Base-by-base conservation (phyloP, 768 basidiomycete species). In the Podaxis rugospora region DNA sequence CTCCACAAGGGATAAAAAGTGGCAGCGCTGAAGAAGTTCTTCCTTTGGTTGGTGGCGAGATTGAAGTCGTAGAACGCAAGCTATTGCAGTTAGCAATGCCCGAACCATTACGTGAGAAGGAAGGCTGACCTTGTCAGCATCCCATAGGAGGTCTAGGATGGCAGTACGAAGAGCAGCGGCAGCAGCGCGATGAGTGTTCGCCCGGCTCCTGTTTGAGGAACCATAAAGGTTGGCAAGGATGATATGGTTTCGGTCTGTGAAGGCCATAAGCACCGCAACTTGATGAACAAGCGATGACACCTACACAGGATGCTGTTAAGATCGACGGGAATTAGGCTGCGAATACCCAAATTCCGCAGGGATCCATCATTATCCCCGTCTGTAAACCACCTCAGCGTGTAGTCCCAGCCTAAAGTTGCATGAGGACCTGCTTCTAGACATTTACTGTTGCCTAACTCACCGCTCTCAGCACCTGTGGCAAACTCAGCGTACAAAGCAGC, bases 61-160 rank as follows among this genome's bases (percentile, higher is more conserved):
- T 93, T 92, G 74, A 90, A 97, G 72, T 96, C 95, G 67, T 95
- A 95, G 74, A 95, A 96, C 0, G 89, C 89, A n/a, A 93, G 77
- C 77, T 80, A 47, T 11, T 55, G 47, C 6, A 36, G 16, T 7
- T n/a, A 21, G 16, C 42, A 32, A 16, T 18, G 44, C 65, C 25
- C 39, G 40, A 3, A 44, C 53, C 21, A 59, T 14, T 14, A 46
- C 46, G 2, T 27, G 42, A 37, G 13, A 50, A 37, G 11, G 25
- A 13, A 39, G 35, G 55, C 70, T 9, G 40, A 80, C 80, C 75
- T 90, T 91, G 6, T 76, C 73, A 0, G 84, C 65, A 68, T 96
- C 90, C 94, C 95, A 97, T 73, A 85, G 78, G 7, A 97, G 82
- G 70, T 98, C 95, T 37, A 97, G 75, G 62, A 97, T 84, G 0